Base-by-base conservation (phyloP, 208 protist genomes). In the Wallacemonas rigidus region DNA sequence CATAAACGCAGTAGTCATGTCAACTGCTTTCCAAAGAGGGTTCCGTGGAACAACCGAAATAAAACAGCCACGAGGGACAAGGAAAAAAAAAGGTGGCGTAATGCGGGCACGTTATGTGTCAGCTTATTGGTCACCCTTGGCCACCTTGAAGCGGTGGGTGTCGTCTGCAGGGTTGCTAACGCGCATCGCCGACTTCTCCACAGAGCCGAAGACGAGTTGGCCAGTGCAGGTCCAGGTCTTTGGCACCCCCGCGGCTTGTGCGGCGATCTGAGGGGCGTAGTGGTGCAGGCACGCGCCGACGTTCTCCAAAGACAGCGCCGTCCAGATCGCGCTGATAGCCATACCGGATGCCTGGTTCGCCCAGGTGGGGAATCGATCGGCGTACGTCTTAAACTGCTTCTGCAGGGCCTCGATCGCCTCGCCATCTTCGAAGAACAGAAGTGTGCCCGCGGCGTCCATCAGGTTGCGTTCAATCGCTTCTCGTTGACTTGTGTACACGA, bases 401-500 rank as follows among this genome's bases (percentile, higher is more conserved):
- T 88, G 76, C 40, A 82, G 79, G 8, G 50, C 56, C 51, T 76
- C 75, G 36, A 90, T 61, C 5, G 76, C 26, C 2, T 58, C 51
- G 1, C 4, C n/a, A 67, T 90, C 82, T 63, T 90, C 85, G 63
- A 79, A 90, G 69, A 90, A 90, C 38, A 90, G 69, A 15, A 90
- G 60, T 1, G 85, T 88, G 51, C 85, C 85, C 41, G 82, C 85
- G 2, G 75, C 85, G 35, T 71, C 45, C 9, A 68, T 69, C 67
- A 90, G 83, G 71, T 71, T 83, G 26, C 55, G 39, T 50, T 81
- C 26, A 83, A 69, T 72, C 57, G 36, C 81, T 77, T 78, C 69
- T 77, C 58, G 81, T 77, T 69, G 53, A 26, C 67, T n/a, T 1
- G 61, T 48, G 74, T 83, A 77, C 67, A 79, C 63, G 67, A 9